Conservation (phyloP, 2,329 filamentous ascomycete species). For the Nemania sp. region DNA sequence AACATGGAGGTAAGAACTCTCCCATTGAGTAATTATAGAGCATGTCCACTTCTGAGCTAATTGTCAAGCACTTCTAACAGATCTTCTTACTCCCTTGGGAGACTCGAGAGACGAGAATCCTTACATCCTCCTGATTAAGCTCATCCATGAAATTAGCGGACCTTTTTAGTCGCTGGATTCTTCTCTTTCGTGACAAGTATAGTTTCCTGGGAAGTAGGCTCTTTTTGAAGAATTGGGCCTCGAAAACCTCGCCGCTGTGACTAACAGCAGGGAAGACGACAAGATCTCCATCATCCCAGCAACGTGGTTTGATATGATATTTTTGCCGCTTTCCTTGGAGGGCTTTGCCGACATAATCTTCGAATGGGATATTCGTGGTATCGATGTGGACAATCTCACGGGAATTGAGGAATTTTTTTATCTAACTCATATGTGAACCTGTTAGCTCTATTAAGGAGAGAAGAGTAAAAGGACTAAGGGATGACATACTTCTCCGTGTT, state of each 20-base stretch:
- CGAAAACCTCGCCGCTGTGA: slow-evolving; percentile 7
- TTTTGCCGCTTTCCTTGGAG: background rate
- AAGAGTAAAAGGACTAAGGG: no score
- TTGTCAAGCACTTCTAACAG: no score
- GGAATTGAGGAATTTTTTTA: no score
- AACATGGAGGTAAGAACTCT: no score
- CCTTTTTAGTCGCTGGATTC: slow-evolving; percentile 21
- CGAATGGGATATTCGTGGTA: no score
- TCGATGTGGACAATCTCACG: no score
- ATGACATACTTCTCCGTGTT: no score
- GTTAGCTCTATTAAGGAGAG: no score
- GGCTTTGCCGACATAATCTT: background rate
- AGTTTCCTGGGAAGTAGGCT: slow-evolving; percentile 11
- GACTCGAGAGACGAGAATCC: slow-evolving; percentile 20
- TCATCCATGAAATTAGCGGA: slow-evolving; percentile 21
- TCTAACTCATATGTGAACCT: no score
- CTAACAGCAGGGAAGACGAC: slow-evolving; percentile 19
- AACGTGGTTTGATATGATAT: slow-evolving; percentile 6
- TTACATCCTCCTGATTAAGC: slow-evolving; percentile 9
- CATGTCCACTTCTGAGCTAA: no score
- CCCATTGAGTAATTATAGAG: no score
- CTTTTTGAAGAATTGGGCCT: slow-evolving; percentile 30
- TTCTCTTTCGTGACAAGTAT: slow-evolving; percentile 22
- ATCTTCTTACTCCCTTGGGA: background rate
- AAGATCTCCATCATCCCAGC: slow-evolving; percentile 19